Evolutionary conservation across 2,329 filamentous ascomycete species (phyloP).

Genomic region (Dactylellina drechsleri): DNA sequence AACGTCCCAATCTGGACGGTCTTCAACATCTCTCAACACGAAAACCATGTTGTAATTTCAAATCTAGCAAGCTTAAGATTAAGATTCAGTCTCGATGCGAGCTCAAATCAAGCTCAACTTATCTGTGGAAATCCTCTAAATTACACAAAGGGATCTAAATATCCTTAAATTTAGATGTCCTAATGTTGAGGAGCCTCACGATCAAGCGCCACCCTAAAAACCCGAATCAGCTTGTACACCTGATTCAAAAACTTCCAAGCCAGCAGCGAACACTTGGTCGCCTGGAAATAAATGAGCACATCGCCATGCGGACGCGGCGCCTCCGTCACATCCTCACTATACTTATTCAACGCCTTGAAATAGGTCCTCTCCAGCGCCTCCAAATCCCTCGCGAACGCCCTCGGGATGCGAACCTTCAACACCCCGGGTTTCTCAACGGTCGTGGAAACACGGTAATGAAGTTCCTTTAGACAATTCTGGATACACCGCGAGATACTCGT

Average conservation of each 20-base stretch:
- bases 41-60: too few relatives aligned
- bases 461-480: constrained; percentile 27
- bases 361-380: constrained; percentile 25
- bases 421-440: not conserved
- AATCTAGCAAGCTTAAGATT: too few relatives aligned
- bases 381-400: constrained; percentile 29
- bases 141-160: too few relatives aligned
- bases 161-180: too few relatives aligned
- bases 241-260: constrained; percentile 40
- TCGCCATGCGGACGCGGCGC: constrained; percentile 24
- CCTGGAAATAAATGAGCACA: constrained; percentile 39
- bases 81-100: too few relatives aligned
- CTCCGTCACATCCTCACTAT: constrained; percentile 11
- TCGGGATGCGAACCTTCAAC: constrained; percentile 20
- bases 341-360: constrained; percentile 18
- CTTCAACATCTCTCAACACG: too few relatives aligned
- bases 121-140: too few relatives aligned
- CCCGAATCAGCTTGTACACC: constrained; percentile 8
- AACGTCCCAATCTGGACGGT: too few relatives aligned
- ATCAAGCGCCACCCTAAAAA: constrained; percentile 25
- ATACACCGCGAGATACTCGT: constrained; percentile 11
- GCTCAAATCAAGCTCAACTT: too few relatives aligned
- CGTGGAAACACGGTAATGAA: constrained; percentile 10
- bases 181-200: not conserved
- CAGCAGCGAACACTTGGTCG: constrained; percentile 1